Conservation (phyloP, 2,329 filamentous ascomycete species). For the Fusarium subtropicale region DNA sequence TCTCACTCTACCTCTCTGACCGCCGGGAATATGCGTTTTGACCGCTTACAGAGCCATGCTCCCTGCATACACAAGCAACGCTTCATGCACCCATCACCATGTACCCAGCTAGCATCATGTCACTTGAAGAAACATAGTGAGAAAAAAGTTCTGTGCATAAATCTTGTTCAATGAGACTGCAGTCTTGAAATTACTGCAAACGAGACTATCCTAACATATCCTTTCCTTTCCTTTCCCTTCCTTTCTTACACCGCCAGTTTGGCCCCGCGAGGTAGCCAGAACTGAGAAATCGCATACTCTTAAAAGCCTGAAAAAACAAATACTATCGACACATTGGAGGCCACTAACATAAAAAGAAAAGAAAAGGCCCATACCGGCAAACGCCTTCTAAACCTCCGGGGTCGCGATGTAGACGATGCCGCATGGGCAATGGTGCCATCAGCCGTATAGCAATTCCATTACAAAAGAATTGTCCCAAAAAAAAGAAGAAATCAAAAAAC, state of each 20-base stretch:
- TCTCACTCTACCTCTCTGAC: not conserved
- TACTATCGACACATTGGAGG: conserved; percentile 24
- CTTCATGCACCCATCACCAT: not conserved
- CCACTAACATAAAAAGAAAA: conserved; percentile 1
- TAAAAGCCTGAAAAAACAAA: conserved; percentile 27
- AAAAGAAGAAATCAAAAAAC: conserved; percentile 7
- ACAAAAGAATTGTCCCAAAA: conserved; percentile 24
- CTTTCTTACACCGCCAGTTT: conserved; percentile 44
- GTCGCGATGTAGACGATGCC: conserved; percentile 21
- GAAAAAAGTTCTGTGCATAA: conserved; percentile 5
- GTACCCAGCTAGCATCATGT: not conserved
- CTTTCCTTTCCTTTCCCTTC: not conserved
- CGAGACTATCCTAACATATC: conserved; percentile 11
- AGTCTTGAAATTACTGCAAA: conserved; percentile 39
- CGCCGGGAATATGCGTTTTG: not conserved
- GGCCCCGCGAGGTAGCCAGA: conserved; percentile 44
- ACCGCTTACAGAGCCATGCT: conserved; percentile 5
- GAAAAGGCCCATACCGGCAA: conserved; percentile 12
- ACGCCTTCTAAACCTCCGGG: conserved; percentile 30
- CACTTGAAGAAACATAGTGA: conserved; percentile 1
- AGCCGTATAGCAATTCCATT: conserved; percentile 36
- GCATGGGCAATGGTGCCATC: conserved; percentile 16
- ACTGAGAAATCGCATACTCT: conserved; percentile 22
- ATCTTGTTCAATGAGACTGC: conserved; percentile 27
- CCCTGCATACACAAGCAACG: not conserved